Evolutionary conservation across 495 filamentous ascomycete species (phyloP), one percentile per base, ranked within the genome.

Genomic region (Penicillium arizonense): DNA sequence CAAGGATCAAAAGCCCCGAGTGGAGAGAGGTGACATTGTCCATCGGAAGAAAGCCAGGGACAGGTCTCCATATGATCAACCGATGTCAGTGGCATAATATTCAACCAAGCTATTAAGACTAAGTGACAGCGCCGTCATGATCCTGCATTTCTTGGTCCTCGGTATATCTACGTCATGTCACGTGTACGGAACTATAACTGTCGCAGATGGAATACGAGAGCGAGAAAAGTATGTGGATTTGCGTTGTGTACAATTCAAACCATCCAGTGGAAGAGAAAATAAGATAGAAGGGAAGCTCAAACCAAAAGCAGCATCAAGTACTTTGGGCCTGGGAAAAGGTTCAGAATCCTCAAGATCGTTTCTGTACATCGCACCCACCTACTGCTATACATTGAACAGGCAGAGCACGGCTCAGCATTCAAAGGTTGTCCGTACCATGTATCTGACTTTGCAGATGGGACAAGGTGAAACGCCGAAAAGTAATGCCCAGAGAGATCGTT

Each of bases 321-420:
- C 51, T 57, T 55, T 57, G 48, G 43, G 34, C 46, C 33, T 33
- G 11, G 5, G 16, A 44, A 14, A 33, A 39, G 23, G 24, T 6
- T 4, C 18, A 50, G 18, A 32, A 4, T 20, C 10, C 3, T 39
- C 10, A 3, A 18, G 12, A 14, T 20, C n/a, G 36, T 53, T 28
- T 43, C 56, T 65, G 56, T 65, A 65, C 62, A 65, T 55, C 43
- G 30, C 32, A 37, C 24, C 40, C 20, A 21, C 30, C 37, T 37
- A 56, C 44, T 39, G 50, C 62, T 65, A 45, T 62, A 65, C 59
- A 65, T 50, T 43, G 5, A 33, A 53, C 18, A 38, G 34, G 16
- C 23, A 41, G 18, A 57, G 35, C 44, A 26, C 38, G 8, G 12
- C 16, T 35, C 7, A 55, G 16, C 38, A 43, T 41, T 5, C 32